These are phyloP conservation scores for Claviceps sp. DNA, from an alignment of 2,329 filamentous ascomycete species.

Conservation along the genomic window DNA sequence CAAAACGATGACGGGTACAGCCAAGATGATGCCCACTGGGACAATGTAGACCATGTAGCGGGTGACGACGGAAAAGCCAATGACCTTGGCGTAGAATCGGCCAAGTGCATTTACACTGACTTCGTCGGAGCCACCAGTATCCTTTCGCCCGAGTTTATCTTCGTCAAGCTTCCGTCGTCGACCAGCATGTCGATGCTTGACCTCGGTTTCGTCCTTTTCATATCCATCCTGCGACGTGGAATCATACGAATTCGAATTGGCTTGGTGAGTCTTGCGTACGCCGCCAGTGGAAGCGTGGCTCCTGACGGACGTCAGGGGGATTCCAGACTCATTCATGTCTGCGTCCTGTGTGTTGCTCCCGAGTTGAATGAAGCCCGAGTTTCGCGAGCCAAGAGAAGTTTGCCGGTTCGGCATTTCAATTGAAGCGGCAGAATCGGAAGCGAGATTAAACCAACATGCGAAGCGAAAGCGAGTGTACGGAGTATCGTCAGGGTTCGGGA, in stretches of 20 bases:
- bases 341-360: conserved; percentile 15
- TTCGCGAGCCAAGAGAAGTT: conserved; percentile 10
- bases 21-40: conserved; percentile 47
- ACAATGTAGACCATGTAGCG: conserved; percentile 56
- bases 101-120: conserved; percentile 51
- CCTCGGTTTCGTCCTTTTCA: conserved; percentile 30
- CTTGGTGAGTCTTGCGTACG: conserved; percentile 30
- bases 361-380: conserved; percentile 30
- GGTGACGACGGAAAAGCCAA: conserved; percentile 49
- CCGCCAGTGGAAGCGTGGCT: conserved; percentile 42
- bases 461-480: background rate
- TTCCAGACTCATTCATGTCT: conserved; percentile 29
- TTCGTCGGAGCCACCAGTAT: conserved; percentile 35
- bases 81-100: conserved; percentile 48
- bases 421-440: background rate
- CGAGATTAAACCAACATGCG: background rate
- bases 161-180: conserved; percentile 37
- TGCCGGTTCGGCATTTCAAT: conserved; percentile 9
- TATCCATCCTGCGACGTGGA: conserved; percentile 19
- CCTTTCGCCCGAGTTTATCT: conserved; percentile 23
- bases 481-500: background rate
- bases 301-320: conserved; percentile 42
- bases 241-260: conserved; percentile 21
- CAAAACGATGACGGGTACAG: conserved; percentile 46
- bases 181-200: conserved; percentile 23